These are phyloP conservation scores for Discostella pseudostelligera DNA, from an alignment of 108 stramenopile genomes.

Conservation along the genomic window DNA sequence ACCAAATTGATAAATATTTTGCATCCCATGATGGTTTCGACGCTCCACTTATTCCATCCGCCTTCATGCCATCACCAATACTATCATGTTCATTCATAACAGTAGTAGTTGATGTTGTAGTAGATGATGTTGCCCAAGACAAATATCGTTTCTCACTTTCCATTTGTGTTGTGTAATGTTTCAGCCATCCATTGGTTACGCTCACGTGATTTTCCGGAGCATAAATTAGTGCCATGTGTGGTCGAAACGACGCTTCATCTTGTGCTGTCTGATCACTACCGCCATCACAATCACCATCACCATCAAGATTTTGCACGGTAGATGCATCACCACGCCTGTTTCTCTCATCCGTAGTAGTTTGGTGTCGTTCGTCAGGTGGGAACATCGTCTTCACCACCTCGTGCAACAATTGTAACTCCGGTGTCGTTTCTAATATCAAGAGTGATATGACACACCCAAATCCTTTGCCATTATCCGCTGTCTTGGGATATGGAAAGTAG, in stretches of 20 bases:
- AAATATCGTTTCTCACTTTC: slow-evolving; percentile 13
- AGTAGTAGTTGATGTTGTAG: too few species aligned
- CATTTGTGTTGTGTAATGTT: slow-evolving; percentile 20
- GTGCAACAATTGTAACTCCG: slow-evolving; percentile 21
- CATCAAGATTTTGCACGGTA: too few species aligned
- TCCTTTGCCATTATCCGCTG: slow-evolving; percentile 45
- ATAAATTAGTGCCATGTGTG: slow-evolving; percentile 51
- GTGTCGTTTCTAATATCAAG: slow-evolving; percentile 28
- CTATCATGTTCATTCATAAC: too few species aligned
- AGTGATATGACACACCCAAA: slow-evolving; percentile 47
- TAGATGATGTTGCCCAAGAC: too few species aligned
- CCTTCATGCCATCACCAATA: too few species aligned
- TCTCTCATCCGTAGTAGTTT: not conserved
- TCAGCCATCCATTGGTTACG: slow-evolving; percentile 18
- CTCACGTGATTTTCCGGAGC: slow-evolving; percentile 37
- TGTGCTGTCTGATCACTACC: too few species aligned
- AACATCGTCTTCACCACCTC: slow-evolving; percentile 26
- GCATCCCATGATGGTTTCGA: slow-evolving; percentile 13
- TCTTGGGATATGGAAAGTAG: slow-evolving; percentile 50
- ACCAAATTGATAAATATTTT: slow-evolving; percentile 42
- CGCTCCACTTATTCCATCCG: too few species aligned
- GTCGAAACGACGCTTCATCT: slow-evolving; percentile 21
- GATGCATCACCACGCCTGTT: not conserved
- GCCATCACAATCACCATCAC: too few species aligned
- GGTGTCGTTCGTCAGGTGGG: slow-evolving; percentile 51